Evolutionary conservation across 495 filamentous ascomycete species (phyloP), one percentile per base, ranked within the genome.

Genomic region (Hypoxylon cercidicola): DNA sequence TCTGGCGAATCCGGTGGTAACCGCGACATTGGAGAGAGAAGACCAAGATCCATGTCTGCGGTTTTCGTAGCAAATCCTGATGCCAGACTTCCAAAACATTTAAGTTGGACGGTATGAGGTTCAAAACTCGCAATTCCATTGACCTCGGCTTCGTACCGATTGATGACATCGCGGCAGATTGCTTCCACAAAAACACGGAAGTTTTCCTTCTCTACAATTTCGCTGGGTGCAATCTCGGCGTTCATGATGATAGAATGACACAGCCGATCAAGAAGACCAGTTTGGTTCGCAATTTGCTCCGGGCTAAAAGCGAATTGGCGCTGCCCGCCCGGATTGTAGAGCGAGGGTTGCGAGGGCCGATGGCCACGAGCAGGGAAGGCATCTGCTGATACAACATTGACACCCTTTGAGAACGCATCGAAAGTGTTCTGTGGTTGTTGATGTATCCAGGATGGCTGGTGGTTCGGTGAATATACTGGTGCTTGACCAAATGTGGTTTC

Each of bases 1-100:
- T 78, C 76, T 1, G 76, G 63, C 55, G 80, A 78, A 66, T 83
- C 79, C 1, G 84, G 81, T n/a, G 77, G 70, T 3, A 75, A 56
- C 9, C 39, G 56, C 1, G 85, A 88, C 62, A 80, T 71, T 28
- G 82, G 81, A 18, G 85, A 85, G n/a, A 90, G 70, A 49, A 92
- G 78, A 4, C 84, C 87, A 13, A 93, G 78, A 72, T 93, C 90
- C 85, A 93, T 89, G 68, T 93, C 90, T 1, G 90, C 89, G 9
- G 81, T 82, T 70, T 85, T 86, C 6, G 86, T 89, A 5, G 89
- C 90, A 71, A 92, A 92, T 0, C 89, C 90, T 9, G 89, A 90
- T 9, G 79, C 80, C 40, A 93, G 79, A 64, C 90, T 93, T 2
- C 90, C 90, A 64, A 91, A 92, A 59, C 85, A 87, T 58, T 83